Evolutionary conservation across 768 basidiomycete genomes (phyloP).

Genomic region (Tephrocybe sp.): DNA sequence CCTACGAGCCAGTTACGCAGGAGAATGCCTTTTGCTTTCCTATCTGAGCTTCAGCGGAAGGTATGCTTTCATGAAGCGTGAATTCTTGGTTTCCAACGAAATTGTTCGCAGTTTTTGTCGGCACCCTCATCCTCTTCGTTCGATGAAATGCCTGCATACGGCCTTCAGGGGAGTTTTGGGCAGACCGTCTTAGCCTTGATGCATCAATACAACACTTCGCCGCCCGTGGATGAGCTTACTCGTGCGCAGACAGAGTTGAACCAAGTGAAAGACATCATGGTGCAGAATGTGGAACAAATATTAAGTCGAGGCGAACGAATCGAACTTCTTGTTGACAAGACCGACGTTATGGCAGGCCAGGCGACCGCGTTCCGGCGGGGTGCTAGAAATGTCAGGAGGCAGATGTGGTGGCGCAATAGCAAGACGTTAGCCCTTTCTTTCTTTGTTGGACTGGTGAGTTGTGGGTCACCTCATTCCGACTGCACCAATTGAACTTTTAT

Average conservation of each 20-base stretch:
- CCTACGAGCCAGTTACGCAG: slow-evolving; percentile 33
- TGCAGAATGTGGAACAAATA: slow-evolving; percentile 97
- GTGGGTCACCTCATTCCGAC: slow-evolving; percentile 4
- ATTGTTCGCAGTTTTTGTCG: slow-evolving; percentile 49
- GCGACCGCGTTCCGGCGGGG: slow-evolving; percentile 92
- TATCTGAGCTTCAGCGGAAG: slow-evolving; percentile 83
- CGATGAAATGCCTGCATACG: slow-evolving; percentile 55
- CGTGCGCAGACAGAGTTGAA: slow-evolving; percentile 88
- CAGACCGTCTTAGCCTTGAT: slow-evolving; percentile 72
- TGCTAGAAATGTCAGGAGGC: slow-evolving; percentile 75
- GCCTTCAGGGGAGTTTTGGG: slow-evolving; percentile 71
- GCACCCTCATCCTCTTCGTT: slow-evolving; percentile 66
- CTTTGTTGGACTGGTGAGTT: slow-evolving; percentile 68
- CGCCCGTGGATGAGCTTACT: slow-evolving; percentile 84
- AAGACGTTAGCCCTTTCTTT: slow-evolving; percentile 67
- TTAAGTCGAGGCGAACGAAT: slow-evolving; percentile 93
- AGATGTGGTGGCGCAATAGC: slow-evolving; percentile 90
- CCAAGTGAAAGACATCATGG: slow-evolving; percentile 96
- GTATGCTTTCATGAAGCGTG: slow-evolving; percentile 29
- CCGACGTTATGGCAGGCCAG: slow-evolving; percentile 92
- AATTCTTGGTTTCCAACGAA: slow-evolving; percentile 1
- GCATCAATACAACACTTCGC: slow-evolving; percentile 86
- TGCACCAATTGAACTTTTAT: background rate
- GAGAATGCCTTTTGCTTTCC: slow-evolving; percentile 92
- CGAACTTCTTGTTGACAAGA: slow-evolving; percentile 95